Evolutionary conservation across 2,329 filamentous ascomycete genomes (phyloP).

Genomic region (Penicillium sp.): DNA sequence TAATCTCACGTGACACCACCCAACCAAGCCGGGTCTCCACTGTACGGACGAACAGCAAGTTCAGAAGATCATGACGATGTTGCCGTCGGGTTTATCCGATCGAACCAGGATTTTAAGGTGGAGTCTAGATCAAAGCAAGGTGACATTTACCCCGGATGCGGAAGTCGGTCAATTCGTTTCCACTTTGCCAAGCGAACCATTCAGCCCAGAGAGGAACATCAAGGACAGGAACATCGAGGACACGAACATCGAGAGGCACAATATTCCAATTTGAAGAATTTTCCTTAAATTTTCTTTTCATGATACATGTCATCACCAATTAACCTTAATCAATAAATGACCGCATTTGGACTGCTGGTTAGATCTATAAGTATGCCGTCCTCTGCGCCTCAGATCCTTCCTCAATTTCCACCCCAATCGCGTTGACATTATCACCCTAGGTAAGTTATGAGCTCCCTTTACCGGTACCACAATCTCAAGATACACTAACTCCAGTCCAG

Average conservation of each 20-base stretch:
- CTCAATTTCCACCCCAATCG: constrained; percentile 1
- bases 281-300: background rate
- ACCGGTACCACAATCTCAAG: background rate
- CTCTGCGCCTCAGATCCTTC: background rate
- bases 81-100: background rate
- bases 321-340: constrained; percentile 1
- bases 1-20: constrained; percentile 3
- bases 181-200: background rate
- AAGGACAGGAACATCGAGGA: constrained; percentile 10
- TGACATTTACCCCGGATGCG: constrained; percentile 27
- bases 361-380: constrained; percentile 21
- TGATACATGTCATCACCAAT: constrained; percentile 18
- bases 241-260: constrained; percentile 17
- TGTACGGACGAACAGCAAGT: background rate
- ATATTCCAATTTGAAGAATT: constrained; percentile 4
- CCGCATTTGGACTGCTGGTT: constrained; percentile 20
- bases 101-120: background rate
- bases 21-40: background rate
- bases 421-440: constrained; percentile 4
- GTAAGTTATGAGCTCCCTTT: constrained; percentile 1
- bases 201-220: constrained; percentile 14
- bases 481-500: constrained; percentile 11
- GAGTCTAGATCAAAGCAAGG: constrained; percentile 8
- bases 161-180: constrained; percentile 13
- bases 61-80: background rate